Conservation (phyloP, 2,329 filamentous ascomycete species). For the Teratosphaeria zuluensis region DNA sequence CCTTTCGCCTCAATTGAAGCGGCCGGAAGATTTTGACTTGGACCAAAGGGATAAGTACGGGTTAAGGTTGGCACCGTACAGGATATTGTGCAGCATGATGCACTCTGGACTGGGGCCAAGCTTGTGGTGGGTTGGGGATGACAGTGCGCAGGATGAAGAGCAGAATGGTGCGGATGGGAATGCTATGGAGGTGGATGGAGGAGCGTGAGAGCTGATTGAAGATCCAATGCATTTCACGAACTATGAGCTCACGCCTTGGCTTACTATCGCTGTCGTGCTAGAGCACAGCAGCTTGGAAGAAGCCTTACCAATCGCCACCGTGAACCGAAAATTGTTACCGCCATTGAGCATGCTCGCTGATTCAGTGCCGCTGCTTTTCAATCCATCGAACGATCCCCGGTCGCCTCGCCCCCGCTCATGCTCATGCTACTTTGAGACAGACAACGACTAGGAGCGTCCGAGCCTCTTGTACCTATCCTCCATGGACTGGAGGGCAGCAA, state of each 20-base stretch:
- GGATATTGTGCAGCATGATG: conserved; percentile 45
- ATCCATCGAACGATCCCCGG: no score
- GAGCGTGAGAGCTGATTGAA: background rate
- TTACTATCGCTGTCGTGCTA: background rate
- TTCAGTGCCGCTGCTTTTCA: background rate
- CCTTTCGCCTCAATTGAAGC: conserved; percentile 73
- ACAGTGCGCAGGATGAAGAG: conserved; percentile 2
- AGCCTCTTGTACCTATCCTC: background rate
- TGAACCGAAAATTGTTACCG: background rate
- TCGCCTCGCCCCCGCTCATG: no score
- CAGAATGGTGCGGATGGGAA: background rate
- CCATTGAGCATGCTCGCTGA: background rate
- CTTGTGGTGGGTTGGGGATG: conserved; percentile 36
- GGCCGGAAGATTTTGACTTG: conserved; percentile 29
- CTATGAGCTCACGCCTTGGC: background rate
- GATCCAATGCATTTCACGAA: background rate
- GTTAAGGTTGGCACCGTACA: conserved; percentile 60
- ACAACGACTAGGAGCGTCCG: background rate
- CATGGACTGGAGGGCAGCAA: background rate
- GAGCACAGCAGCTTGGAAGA: background rate
- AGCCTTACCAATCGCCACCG: background rate
- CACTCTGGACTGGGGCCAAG: conserved; percentile 38
- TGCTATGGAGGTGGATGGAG: background rate
- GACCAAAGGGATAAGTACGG: conserved; percentile 43
- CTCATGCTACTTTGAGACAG: no score